Percentiles rank a stretch among this genome's conserved stretches.
Conservation (phyloP, 805 yeast species). For the Tetrapisispora phaffii region DNA sequence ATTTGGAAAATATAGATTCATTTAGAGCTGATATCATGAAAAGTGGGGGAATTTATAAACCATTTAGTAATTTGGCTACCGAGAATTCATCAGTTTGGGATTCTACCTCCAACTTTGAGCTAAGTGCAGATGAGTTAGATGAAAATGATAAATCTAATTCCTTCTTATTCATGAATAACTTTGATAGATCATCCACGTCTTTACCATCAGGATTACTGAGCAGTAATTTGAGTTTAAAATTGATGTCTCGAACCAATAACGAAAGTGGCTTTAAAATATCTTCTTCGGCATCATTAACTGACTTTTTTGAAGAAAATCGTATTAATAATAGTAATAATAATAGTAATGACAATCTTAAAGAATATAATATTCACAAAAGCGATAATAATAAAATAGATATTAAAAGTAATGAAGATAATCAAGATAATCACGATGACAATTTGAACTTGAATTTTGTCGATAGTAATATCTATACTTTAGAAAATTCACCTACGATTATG, state of each 20-base stretch:
- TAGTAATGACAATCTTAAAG: background rate
- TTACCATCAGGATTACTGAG: background rate
- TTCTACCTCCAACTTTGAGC: slow-evolving; percentile 22
- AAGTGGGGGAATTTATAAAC: slow-evolving; percentile 3
- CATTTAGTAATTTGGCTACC: slow-evolving; percentile 2
- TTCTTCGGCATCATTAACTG: background rate
- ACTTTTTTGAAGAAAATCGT: background rate
- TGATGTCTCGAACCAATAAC: background rate
- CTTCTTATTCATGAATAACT: background rate
- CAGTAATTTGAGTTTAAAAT: background rate
- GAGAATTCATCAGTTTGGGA: slow-evolving; percentile 8
- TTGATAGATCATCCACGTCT: background rate
- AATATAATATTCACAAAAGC: background rate
- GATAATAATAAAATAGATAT: background rate
- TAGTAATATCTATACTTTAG: background rate
- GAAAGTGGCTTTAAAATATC: slow-evolving; percentile 1
- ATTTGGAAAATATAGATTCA: slow-evolving; percentile 18
- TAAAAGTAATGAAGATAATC: background rate
- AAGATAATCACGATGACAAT: background rate
- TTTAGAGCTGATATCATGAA: slow-evolving; percentile 12
- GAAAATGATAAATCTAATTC: slow-evolving; percentile 5
- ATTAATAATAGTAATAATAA: background rate
- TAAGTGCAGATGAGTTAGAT: slow-evolving; percentile 20
- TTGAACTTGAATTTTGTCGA: background rate
- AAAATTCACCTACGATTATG: background rate